phyloP scores from a whole-genome alignment of 2,329 filamentous ascomycete species.

The Neonectria ditissima region DNA sequence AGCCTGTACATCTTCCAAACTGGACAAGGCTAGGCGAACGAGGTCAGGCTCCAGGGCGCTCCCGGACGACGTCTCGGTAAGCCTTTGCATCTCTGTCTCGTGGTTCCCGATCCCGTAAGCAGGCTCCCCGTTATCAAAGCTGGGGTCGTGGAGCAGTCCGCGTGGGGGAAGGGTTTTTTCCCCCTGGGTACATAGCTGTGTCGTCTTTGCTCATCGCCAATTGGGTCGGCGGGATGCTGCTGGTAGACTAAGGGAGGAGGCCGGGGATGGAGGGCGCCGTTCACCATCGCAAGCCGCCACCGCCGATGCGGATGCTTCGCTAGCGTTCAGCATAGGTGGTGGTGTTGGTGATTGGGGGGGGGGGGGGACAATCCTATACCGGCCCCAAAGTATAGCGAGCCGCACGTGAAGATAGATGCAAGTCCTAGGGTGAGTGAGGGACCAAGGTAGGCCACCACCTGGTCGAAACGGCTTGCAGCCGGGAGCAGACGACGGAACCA shows the following conservation, averaged over 20 bases:
- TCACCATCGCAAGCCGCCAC: slow-evolving; percentile 25
- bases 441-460: slow-evolving; percentile 1
- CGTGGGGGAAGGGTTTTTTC: slow-evolving; percentile 37
- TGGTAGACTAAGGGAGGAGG: slow-evolving; percentile 1
- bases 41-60: slow-evolving; percentile 14
- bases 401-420: slow-evolving; percentile 10
- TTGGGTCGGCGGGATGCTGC: slow-evolving; percentile 6
- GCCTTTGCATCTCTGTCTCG: not conserved
- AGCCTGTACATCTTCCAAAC: not conserved
- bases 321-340: slow-evolving; percentile 12
- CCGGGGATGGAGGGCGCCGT: slow-evolving; percentile 24
- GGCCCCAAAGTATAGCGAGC: not conserved
- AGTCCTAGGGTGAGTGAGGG: not conserved
- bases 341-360: slow-evolving; percentile 7
- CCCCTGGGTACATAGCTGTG: not conserved
- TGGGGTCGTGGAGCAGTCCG: slow-evolving; percentile 26
- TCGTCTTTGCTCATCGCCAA: slow-evolving; percentile 13
- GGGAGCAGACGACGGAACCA: not conserved
- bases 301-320: slow-evolving; percentile 17
- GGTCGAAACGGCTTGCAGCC: slow-evolving; percentile 5
- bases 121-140: slow-evolving; percentile 34
- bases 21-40: not conserved
- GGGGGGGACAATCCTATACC: not conserved
- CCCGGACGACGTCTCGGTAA: slow-evolving; percentile 8
- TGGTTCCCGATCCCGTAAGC: slow-evolving; percentile 14